phyloP scores from a whole-genome alignment of 75 land plant species.

The Selaginella moellendorffii region DNA sequence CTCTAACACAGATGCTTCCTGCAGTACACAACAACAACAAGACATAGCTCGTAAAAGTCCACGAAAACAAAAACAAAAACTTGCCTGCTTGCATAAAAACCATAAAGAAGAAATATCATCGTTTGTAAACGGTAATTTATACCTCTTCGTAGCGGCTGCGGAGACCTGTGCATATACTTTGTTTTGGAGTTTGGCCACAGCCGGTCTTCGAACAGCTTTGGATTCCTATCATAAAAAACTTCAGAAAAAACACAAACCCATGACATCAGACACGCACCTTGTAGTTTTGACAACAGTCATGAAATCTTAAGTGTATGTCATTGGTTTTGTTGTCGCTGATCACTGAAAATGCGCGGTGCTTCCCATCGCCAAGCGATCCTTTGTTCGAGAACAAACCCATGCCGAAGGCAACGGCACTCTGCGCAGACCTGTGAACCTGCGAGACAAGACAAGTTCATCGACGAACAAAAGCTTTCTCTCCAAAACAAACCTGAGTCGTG shows the following conservation, averaged over 20 bases:
- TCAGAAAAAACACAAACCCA: not conserved
- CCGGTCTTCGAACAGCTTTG: constrained; percentile 19
- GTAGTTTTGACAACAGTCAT: constrained; percentile 71
- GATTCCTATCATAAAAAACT: constrained; percentile 12
- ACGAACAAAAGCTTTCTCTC: too few species aligned
- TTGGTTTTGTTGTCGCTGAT: constrained; percentile 66
- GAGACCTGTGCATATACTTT: constrained; percentile 28
- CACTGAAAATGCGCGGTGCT: constrained; percentile 74
- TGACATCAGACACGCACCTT: constrained; percentile 34
- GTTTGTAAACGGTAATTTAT: constrained; percentile 38
- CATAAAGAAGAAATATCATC: constrained; percentile 55
- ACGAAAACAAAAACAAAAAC: not conserved
- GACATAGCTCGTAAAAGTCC: not conserved
- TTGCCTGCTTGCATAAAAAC: constrained; percentile 85
- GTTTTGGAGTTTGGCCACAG: constrained; percentile 15
- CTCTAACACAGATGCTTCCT: constrained; percentile 73
- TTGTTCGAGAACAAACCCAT: constrained; percentile 63
- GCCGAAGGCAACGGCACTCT: constrained; percentile 96
- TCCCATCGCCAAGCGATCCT: constrained; percentile 68
- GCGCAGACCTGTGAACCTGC: constrained; percentile 80
- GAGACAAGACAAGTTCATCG: too few species aligned
- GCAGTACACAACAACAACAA: constrained; percentile 4
- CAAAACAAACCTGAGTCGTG: constrained; percentile 72
- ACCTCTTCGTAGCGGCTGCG: constrained; percentile 29
- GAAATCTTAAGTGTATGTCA: constrained; percentile 72